Conservation (phyloP, 805 yeast genomes). For the Saturnispora zaruensis region DNA sequence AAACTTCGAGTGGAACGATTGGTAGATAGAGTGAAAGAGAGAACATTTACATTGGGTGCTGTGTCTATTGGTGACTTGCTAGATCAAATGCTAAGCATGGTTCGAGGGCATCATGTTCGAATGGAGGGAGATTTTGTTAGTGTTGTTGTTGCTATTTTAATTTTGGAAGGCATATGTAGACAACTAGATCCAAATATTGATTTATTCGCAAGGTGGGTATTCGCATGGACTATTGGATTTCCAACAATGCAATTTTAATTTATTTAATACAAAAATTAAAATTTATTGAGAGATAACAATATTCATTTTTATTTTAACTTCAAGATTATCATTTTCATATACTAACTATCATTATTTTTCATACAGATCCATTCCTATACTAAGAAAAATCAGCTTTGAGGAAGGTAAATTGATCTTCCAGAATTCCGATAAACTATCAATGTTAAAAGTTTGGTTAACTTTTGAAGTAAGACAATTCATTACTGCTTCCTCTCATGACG, state of each 20-base stretch:
- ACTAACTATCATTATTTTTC: constrained; percentile 7
- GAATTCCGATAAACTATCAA: constrained; percentile 55
- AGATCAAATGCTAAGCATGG: constrained; percentile 84
- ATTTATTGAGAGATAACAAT: background rate
- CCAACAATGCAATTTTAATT: constrained; percentile 24
- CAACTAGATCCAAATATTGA: constrained; percentile 90
- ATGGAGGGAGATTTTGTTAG: constrained; percentile 97
- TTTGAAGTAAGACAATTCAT: constrained; percentile 83
- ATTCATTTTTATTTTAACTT: background rate
- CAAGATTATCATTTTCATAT: background rate
- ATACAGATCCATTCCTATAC: constrained; percentile 68
- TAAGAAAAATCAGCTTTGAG: constrained; percentile 68
- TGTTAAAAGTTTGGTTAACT: constrained; percentile 88
- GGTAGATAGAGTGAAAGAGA: constrained; percentile 69
- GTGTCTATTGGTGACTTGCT: constrained; percentile 86
- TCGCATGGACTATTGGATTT: constrained; percentile 31
- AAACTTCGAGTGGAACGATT: constrained; percentile 80
- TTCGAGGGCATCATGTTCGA: constrained; percentile 86
- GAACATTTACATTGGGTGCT: constrained; percentile 89
- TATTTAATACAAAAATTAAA: background rate
- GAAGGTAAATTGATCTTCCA: constrained; percentile 53
- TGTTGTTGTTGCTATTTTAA: constrained; percentile 84
- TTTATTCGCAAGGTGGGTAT: constrained; percentile 92
- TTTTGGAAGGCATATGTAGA: constrained; percentile 92
- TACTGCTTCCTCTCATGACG: constrained; percentile 73